Base-by-base conservation (phyloP, 306 rosid genomes). In the Glycine soja region DNA sequence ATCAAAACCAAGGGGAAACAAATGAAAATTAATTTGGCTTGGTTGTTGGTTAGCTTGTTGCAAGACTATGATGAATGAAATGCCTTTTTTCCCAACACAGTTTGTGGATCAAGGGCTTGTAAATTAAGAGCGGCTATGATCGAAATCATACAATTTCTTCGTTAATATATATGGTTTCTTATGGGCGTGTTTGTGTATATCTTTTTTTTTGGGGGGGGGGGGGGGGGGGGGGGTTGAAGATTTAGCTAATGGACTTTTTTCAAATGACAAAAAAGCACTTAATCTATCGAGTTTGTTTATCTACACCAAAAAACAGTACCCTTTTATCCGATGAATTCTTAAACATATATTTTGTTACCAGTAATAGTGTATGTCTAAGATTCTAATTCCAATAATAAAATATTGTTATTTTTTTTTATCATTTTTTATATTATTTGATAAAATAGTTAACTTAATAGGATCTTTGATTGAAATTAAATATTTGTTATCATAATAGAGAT, bases 51-150 rank as follows among this genome's bases (percentile, higher is more conserved):
- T 42, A 1, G 8, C 3, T 40, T 74, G 0, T 15, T 61, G 16
- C 14, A 45, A 16, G 16, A 47, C 30, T 45, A 38, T 38, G 43
- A 38, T 13, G 65, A 62, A 43, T 62, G 1, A 14, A 13, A 18
- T 62, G 19, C 38, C 51, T 3, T 3, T 47, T 46, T 46, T 0
- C 18, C 14, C 42, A 54, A 42, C 10, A 32, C 5, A 16, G 30
- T 63, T 50, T 50, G 7, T 67, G 32, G 12, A 7, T 42, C 50
- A 79, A 16, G 16, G 57, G 50, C 72, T 65, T 80, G 84, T 80
- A 80, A 79, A 79, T 84, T 54, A 63, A 15, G 16, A 65, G n/a
- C 45, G 2, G 10, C n/a, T n/a, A 4, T 14, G 13, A 24, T 24
- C 30, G 30, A 8, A 66, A 8, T 42, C 40, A 12, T 1, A 11